Evolutionary conservation across 306 rosid species (phyloP).

Genomic region (Trifolium pratense): DNA sequence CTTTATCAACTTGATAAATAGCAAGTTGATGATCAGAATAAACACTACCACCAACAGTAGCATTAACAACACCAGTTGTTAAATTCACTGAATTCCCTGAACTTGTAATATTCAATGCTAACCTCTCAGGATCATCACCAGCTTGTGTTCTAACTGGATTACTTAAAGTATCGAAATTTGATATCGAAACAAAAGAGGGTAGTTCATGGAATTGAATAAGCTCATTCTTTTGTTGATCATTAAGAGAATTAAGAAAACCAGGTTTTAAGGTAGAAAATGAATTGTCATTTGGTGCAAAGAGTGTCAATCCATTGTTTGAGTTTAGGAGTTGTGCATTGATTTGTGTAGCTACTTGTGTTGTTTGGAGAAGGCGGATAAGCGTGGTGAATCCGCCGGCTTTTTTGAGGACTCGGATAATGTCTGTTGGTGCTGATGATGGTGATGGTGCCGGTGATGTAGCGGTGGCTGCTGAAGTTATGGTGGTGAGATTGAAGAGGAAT

Average conservation of each 20-base stretch:
- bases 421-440: constrained; percentile 65
- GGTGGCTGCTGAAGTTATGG: constrained; percentile 42
- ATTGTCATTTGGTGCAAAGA: constrained; percentile 65
- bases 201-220: constrained; percentile 67
- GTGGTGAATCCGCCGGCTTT: constrained; percentile 67
- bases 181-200: constrained; percentile 54
- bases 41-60: constrained; percentile 69
- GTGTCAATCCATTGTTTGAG: constrained; percentile 62
- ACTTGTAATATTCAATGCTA: constrained; percentile 66
- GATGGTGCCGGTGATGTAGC: constrained; percentile 49
- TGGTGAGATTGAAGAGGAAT: constrained; percentile 19
- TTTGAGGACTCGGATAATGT: constrained; percentile 59
- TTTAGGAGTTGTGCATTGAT: constrained; percentile 58
- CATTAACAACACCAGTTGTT: constrained; percentile 64
- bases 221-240: constrained; percentile 63
- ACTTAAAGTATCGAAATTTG: constrained; percentile 73
- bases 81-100: constrained; percentile 64
- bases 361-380: constrained; percentile 62
- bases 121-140: constrained; percentile 57
- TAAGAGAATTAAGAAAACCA: constrained; percentile 64
- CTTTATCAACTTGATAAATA: constrained; percentile 68
- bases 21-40: constrained; percentile 71
- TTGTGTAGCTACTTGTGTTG: constrained; percentile 64
- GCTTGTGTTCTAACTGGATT: constrained; percentile 77
- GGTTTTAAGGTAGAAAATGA: constrained; percentile 64